A percentile compares a stretch with the other conserved stretches of the same genome.
Conservation (phyloP, 352 stramenopile genomes). For the Aphanomyces cochlioides region DNA sequence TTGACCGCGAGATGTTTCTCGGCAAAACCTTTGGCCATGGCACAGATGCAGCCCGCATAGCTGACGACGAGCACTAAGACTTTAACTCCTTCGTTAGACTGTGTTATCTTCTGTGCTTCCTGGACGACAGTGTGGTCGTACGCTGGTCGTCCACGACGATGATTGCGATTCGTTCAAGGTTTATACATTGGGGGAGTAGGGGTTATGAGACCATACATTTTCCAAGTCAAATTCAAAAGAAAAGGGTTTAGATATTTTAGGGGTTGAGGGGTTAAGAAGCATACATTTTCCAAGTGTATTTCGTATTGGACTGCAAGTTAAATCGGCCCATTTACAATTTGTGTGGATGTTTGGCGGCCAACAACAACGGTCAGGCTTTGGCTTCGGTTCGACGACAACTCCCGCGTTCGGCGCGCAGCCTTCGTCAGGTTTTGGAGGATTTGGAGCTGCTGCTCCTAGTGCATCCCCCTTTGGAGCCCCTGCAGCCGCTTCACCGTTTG, state of each 20-base stretch:
- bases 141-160: not conserved
- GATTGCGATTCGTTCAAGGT: not conserved
- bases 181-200: no score
- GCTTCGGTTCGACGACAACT: conserved; percentile 37
- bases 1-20: conserved; percentile 80
- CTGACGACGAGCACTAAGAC: conserved; percentile 59
- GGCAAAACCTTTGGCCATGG: conserved; percentile 75
- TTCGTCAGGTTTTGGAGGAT: conserved; percentile 37
- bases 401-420: conserved; percentile 7
- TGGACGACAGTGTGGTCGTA: not conserved
- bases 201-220: no score
- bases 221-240: no score
- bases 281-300: conserved; percentile 11
- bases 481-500: conserved; percentile 51
- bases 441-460: conserved; percentile 38
- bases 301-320: not conserved
- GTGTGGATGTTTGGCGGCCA: conserved; percentile 20
- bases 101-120: not conserved
- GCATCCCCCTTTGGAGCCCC: conserved; percentile 34
- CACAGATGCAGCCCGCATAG: conserved; percentile 54
- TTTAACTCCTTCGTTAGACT: not conserved
- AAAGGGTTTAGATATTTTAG: no score
- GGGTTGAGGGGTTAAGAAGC: no score
- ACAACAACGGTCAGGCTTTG: conserved; percentile 34
- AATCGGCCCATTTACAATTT: conserved; percentile 1